Percentiles rank a stretch among this genome's conserved stretches.
These are phyloP conservation scores for Podospora didyma DNA, from an alignment of 495 filamentous ascomycete species.

Conservation along the genomic window DNA sequence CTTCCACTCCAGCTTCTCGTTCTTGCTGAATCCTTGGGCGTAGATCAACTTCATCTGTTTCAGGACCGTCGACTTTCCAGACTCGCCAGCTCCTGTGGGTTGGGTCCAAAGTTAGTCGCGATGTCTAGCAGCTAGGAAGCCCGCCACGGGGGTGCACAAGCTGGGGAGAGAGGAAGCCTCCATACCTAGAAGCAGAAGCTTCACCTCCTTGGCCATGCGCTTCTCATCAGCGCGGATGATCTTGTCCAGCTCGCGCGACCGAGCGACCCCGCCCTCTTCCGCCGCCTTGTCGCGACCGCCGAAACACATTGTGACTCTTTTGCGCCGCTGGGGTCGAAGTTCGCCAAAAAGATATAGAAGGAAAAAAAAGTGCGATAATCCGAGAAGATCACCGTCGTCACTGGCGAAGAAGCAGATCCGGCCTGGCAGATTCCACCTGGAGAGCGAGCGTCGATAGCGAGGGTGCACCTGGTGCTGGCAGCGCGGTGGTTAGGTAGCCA, in stretches of 20 bases:
- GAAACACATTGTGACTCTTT: slow-evolving; percentile 56
- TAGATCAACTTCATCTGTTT: slow-evolving; percentile 99
- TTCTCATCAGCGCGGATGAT: slow-evolving; percentile 78
- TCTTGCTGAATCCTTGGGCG: slow-evolving; percentile 83
- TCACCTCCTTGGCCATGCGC: slow-evolving; percentile 71
- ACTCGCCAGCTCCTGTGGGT: slow-evolving; percentile 84
- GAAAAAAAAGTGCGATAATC: too few species aligned
- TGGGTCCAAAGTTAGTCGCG: neutral
- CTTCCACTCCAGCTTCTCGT: slow-evolving; percentile 88
- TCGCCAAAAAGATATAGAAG: neutral
- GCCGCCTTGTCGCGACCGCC: slow-evolving; percentile 48
- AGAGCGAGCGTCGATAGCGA: neutral
- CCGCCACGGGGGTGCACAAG: too few species aligned
- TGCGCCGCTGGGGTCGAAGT: neutral
- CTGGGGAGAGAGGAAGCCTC: slow-evolving; percentile 10
- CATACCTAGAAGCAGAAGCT: slow-evolving; percentile 77
- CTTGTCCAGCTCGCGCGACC: slow-evolving; percentile 69
- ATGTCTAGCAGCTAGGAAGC: too few species aligned
- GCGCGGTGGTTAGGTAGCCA: too few species aligned
- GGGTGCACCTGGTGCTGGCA: neutral
- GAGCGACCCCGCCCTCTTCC: slow-evolving; percentile 43
- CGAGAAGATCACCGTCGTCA: neutral
- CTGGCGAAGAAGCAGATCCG: neutral
- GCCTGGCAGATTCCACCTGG: neutral
- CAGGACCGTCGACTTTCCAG: slow-evolving; percentile 94